Evolutionary conservation across 768 basidiomycete genomes (phyloP), one percentile per base, ranked within the genome.

Genomic region (Inosperma sp.): DNA sequence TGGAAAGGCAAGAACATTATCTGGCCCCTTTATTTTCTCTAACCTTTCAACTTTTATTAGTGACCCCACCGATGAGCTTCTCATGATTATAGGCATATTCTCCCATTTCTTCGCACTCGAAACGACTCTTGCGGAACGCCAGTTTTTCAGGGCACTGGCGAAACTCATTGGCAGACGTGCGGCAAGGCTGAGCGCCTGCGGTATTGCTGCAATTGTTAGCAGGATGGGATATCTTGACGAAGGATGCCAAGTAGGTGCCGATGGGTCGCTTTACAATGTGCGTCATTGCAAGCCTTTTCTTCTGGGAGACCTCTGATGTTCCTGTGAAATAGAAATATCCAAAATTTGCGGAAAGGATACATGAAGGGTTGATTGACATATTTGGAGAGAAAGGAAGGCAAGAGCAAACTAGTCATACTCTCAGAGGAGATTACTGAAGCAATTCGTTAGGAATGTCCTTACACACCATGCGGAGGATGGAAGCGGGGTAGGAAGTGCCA

Each of bases 31-130:
- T 41, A 17, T 23, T 36, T 29, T 35, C 5, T 21, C 42, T 13
- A 27, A n/a, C 42, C 17, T 14, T 36, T 19, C 34, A 27, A 31
- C 16, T 53, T 16, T 40, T 17, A 36, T 9, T 63, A 93, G 91
- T 61, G 95, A 98, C 68, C 84, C 89, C 1, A 99, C 95, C 23
- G 95, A 98, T 62, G 95, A 99, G 61, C 82, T 95, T 39, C 79
- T 98, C 43, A 96, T 95, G 82, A 83, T 93, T 65, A 91, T 96
- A 62, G 95, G 95, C 40, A 92, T 99, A 60, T 97, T 99, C 73
- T 82, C 87, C 6, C 91, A 98, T 74, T 97, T 97, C 77, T 98
- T 93, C 64, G 89, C 88, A 31, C 74, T 98, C 35, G 94, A 97
- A 72, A 97, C 96, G 21, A 98, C 95, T 1, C 77, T 94, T 23